Conservation (phyloP, 345 rosid species). For the Eucalyptus shirleyi region DNA sequence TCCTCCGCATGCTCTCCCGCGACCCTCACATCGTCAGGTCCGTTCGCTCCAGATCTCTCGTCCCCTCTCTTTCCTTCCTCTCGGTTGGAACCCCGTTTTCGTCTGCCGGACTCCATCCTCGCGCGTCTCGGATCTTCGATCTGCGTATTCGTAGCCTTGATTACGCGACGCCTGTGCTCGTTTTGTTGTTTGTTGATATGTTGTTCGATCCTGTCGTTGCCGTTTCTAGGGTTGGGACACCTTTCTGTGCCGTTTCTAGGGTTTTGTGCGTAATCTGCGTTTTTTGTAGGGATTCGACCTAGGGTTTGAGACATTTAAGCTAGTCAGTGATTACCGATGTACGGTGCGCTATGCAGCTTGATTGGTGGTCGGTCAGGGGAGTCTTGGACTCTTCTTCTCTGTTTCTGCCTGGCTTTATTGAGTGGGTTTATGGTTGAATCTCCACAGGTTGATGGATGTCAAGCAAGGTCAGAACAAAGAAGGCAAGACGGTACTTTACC, state of each 20-base stretch:
- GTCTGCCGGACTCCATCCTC: neutral
- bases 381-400: neutral
- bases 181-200: neutral
- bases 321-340: neutral
- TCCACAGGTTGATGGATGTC: slow-evolving; percentile 63
- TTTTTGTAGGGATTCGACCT: neutral
- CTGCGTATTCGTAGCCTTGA: neutral
- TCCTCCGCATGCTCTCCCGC: slow-evolving; percentile 93
- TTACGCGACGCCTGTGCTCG: neutral
- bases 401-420: neutral
- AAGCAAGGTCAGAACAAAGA: slow-evolving; percentile 89
- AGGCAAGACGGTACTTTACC: slow-evolving; percentile 81
- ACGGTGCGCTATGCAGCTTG: neutral
- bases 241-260: neutral
- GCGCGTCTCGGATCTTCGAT: neutral
- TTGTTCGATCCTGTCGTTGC: neutral
- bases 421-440: neutral
- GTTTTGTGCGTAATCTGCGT: neutral
- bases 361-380: neutral
- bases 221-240: neutral
- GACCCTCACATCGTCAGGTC: slow-evolving; percentile 89
- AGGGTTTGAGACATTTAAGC: neutral
- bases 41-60: neutral
- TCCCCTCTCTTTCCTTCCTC: neutral
- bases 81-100: neutral